phyloP scores from a whole-genome alignment of 768 basidiomycete species.

The Suillus cothurnatus region DNA sequence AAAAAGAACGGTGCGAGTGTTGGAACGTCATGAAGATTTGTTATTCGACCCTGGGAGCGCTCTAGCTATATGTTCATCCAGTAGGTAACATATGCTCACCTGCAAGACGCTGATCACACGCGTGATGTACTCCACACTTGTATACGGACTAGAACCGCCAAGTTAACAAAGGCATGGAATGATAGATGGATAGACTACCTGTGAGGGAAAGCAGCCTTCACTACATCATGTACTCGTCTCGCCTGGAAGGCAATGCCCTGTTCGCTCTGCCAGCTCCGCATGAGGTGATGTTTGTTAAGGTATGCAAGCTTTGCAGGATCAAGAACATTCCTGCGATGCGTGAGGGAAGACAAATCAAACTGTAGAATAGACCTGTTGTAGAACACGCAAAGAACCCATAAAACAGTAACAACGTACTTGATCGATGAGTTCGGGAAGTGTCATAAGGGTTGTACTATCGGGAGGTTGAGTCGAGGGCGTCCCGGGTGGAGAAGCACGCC shows the following conservation, averaged over 20 bases:
- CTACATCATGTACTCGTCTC: constrained; percentile 48
- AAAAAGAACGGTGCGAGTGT: constrained; percentile 78
- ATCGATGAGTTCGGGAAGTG: constrained; percentile 62
- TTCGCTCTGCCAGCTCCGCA: constrained; percentile 51
- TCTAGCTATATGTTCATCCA: not conserved
- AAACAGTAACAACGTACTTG: constrained; percentile 43
- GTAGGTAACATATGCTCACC: constrained; percentile 34
- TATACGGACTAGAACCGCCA: constrained; percentile 41
- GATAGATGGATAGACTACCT: constrained; percentile 43
- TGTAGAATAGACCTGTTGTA: constrained; percentile 26
- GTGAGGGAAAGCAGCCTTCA: constrained; percentile 59
- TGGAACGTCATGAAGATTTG: constrained; percentile 73
- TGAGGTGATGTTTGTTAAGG: constrained; percentile 86
- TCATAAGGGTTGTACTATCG: constrained; percentile 67
- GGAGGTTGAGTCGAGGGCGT: constrained; percentile 45
- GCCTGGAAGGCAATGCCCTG: constrained; percentile 58
- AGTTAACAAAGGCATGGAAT: not conserved
- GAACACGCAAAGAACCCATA: constrained; percentile 4
- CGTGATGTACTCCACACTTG: constrained; percentile 59
- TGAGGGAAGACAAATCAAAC: constrained; percentile 79
- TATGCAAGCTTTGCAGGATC: constrained; percentile 81
- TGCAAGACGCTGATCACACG: constrained; percentile 63
- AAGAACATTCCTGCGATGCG: constrained; percentile 81
- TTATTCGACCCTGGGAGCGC: constrained; percentile 59
- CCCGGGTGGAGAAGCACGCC: constrained; percentile 24